Percentiles rank a stretch among this genome's conserved stretches.
Conservation (phyloP, 805 yeast genomes). For the Metschnikowia koreensis region DNA sequence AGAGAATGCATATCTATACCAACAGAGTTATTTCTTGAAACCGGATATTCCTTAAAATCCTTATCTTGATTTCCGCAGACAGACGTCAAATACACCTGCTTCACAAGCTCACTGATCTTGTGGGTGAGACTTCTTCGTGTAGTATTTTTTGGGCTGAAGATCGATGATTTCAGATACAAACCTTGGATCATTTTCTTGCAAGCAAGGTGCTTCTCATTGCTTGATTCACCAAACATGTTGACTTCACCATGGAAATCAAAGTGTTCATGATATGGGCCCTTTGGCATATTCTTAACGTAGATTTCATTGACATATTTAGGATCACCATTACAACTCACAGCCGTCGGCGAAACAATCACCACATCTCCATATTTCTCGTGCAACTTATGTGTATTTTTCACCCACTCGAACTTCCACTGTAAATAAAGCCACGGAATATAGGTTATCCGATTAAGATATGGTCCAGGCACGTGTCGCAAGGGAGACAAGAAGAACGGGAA, state of each 20-base stretch:
- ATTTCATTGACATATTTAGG: slow-evolving; percentile 50
- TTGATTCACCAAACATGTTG: slow-evolving; percentile 60
- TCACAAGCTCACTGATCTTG: slow-evolving; percentile 26
- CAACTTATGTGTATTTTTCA: slow-evolving; percentile 40
- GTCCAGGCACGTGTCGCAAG: slow-evolving; percentile 56
- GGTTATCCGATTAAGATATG: slow-evolving; percentile 48
- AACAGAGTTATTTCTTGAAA: slow-evolving; percentile 15
- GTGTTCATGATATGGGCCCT: slow-evolving; percentile 56
- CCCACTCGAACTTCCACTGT: slow-evolving; percentile 47
- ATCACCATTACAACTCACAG: slow-evolving; percentile 57
- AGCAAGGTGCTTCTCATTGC: slow-evolving; percentile 30
- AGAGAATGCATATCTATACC: slow-evolving; percentile 55
- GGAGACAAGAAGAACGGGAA: slow-evolving; percentile 52
- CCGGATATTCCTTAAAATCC: no score
- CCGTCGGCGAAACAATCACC: slow-evolving; percentile 58
- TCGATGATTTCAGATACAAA: slow-evolving; percentile 34
- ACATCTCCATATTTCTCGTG: slow-evolving; percentile 61
- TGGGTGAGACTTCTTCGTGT: slow-evolving; percentile 25
- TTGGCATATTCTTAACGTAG: slow-evolving; percentile 55
- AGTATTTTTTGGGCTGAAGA: slow-evolving; percentile 28
- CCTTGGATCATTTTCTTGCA: slow-evolving; percentile 31
- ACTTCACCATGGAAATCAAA: slow-evolving; percentile 56
- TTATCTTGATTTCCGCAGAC: slow-evolving; percentile 22
- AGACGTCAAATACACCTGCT: slow-evolving; percentile 26
- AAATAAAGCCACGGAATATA: slow-evolving; percentile 30